These are phyloP conservation scores for Moesziomyces globuligerus DNA, from an alignment of 1,284 basidiomycete species.

Conservation along the genomic window DNA sequence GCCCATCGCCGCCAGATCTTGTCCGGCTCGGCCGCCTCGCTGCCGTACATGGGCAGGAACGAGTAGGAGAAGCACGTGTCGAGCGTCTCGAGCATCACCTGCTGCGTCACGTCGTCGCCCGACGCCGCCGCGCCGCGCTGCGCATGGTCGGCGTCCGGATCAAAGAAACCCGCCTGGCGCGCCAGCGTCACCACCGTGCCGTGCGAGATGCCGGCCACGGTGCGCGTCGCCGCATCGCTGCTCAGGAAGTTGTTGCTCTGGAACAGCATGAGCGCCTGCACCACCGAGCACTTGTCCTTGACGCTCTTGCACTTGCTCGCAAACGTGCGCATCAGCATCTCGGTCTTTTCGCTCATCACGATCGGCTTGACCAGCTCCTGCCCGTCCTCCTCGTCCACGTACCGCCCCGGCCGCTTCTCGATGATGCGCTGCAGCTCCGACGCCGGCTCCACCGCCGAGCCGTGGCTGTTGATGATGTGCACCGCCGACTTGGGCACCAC, in stretches of 20 bases:
- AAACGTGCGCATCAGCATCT: conserved; percentile 57
- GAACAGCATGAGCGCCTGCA: conserved; percentile 57
- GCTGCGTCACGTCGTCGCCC: conserved; percentile 36
- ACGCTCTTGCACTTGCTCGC: conserved; percentile 45
- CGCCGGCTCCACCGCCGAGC: conserved; percentile 2
- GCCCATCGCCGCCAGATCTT: conserved; percentile 58
- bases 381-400: conserved; percentile 56
- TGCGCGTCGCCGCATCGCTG: conserved; percentile 43
- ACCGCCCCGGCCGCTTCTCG: conserved; percentile 18
- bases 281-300: conserved; percentile 55
- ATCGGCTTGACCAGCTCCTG: conserved; percentile 59
- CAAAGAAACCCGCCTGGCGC: conserved; percentile 57
- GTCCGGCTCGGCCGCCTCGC: conserved; percentile 39
- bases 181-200: conserved; percentile 49
- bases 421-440: conserved; percentile 7
- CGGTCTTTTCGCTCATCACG: conserved; percentile 58
- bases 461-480: conserved; percentile 34
- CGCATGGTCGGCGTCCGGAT: conserved; percentile 41
- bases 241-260: conserved; percentile 56
- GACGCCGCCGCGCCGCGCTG: conserved; percentile 24
- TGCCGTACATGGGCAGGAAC: conserved; percentile 38
- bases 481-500: conserved; percentile 47
- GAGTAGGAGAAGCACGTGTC: conserved; percentile 47
- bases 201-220: conserved; percentile 48
- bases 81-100: conserved; percentile 34